phyloP scores from a whole-genome alignment of 306 rosid species.

The Hippophae rhamnoides region DNA sequence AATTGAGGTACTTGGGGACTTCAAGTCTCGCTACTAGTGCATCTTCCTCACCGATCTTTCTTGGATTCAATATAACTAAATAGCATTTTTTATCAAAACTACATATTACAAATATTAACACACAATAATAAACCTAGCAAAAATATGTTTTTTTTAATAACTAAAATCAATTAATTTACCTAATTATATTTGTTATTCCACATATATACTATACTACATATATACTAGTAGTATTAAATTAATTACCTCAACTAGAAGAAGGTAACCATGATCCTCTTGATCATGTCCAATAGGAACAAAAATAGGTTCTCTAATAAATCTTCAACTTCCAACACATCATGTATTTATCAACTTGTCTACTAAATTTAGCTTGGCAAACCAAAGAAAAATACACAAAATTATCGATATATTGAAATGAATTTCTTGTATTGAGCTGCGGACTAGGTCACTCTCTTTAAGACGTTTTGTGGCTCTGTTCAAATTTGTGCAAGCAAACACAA shows the following conservation, averaged over 20 bases:
- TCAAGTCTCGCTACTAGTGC: conserved; percentile 69
- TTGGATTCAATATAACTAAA: conserved; percentile 12
- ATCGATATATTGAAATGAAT: too few species aligned
- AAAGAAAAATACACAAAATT: too few species aligned
- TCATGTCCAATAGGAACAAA: conserved; percentile 50
- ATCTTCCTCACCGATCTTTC: conserved; percentile 47
- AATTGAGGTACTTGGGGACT: conserved; percentile 67
- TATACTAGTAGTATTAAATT: not conserved
- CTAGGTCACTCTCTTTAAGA: too few species aligned
- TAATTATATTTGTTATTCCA: too few species aligned
- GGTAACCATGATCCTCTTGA: conserved; percentile 69
- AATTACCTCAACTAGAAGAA: conserved; percentile 76
- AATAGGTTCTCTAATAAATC: conserved; percentile 76
- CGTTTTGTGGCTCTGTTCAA: too few species aligned
- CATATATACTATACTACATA: too few species aligned
- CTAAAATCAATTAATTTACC: too few species aligned
- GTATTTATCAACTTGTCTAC: conserved; percentile 31
- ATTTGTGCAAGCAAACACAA: too few species aligned
- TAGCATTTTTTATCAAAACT: conserved; percentile 55
- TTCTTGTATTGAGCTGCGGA: too few species aligned
- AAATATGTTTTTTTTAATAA: too few species aligned
- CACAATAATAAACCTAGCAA: too few species aligned
- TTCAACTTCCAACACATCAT: conserved; percentile 58
- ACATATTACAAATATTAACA: conserved; percentile 52
- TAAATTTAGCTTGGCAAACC: conserved; percentile 46